Percentiles rank a stretch among this genome's conserved stretches.
Conservation (phyloP, 768 basidiomycete species). For the Pisolithus sp. region DNA sequence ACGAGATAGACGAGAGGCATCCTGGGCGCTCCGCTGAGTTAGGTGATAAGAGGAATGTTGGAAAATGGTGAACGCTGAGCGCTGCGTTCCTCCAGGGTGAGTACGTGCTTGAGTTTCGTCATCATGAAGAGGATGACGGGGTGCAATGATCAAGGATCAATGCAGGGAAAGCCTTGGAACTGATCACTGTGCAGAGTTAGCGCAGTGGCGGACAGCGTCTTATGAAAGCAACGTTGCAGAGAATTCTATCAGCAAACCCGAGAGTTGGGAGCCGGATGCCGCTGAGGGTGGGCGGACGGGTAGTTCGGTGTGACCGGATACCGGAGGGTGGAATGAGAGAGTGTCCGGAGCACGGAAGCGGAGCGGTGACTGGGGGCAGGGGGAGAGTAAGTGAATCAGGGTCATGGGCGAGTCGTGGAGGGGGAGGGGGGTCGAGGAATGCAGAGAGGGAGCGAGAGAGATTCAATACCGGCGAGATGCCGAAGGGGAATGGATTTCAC, state of each 20-base stretch:
- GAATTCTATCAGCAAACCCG: not conserved
- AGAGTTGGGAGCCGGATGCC: not conserved
- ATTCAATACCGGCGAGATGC: constrained; percentile 1
- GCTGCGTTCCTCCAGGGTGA: constrained; percentile 10
- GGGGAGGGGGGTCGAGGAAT: constrained; percentile 4
- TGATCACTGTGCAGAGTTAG: constrained; percentile 13
- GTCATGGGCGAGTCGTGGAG: constrained; percentile 5
- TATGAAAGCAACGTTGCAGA: constrained; percentile 31
- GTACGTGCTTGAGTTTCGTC: constrained; percentile 2
- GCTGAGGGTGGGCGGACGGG: not conserved
- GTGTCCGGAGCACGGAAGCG: not conserved
- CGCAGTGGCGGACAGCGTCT: constrained; percentile 16
- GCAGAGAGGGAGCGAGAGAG: too few species aligned
- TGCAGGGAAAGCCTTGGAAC: constrained; percentile 7
- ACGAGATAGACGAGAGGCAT: not conserved
- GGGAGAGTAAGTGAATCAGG: not conserved
- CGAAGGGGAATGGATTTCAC: constrained; percentile 16
- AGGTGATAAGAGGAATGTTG: constrained; percentile 23
- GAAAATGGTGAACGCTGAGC: constrained; percentile 4
- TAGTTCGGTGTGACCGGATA: too few species aligned
- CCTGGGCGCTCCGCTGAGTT: constrained; percentile 4
- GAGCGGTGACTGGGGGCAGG: not conserved
- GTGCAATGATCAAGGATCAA: constrained; percentile 14
- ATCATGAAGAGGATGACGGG: constrained; percentile 10
- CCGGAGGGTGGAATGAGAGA: not conserved